Evolutionary conservation across 257 asterid species (phyloP), one percentile per base, ranked within the genome.

Genomic region (Rehmannia glutinosa): DNA sequence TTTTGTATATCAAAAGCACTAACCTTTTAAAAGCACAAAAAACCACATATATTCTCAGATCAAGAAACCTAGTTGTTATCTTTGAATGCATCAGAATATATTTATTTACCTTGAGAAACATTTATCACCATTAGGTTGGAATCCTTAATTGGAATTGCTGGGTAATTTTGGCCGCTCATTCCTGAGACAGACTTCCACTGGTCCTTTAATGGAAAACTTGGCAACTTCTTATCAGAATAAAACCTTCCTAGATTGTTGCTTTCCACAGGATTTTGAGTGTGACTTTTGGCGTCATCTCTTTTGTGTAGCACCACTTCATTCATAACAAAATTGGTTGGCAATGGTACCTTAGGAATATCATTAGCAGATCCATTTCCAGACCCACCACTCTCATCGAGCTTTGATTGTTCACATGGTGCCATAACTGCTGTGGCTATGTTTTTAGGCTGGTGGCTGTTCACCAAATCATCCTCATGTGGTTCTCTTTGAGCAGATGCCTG

Each of bases 121-220:
- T 61, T 81, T 77, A 78, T 81, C 21, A 56, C 64, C 72, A 64
- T 43, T 62, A 68, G 59, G 66, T 71, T 85, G 47, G 87, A 69
- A 67, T 76, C 87, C 81, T 81, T 87, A 39, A 49, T 42, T 21
- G 80, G 77, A 80, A 84, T 67, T 36, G 67, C 73, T 21, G 76
- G 62, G 72, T 62, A 81, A 74, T 78, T 81, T 72, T 76, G 94
- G 75, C 81, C 80, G 75, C 70, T 79, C 78, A 77, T 66, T 75
- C 87, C 92, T 41, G 87, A 63, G 54, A 77, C 86, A 62, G 96
- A 84, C 75, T 84, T 86, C 96, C 96, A 87, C 78, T 86, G 96
- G 50, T 84, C 93, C 78, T 85, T 86, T 24, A 41, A 60, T 20
- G 77, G 81, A 53, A 84, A 75, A 78, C 71, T 79, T 56, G 88